phyloP scores from a whole-genome alignment of 2,329 filamentous ascomycete species.

The Cladosporium cucumerinum region DNA sequence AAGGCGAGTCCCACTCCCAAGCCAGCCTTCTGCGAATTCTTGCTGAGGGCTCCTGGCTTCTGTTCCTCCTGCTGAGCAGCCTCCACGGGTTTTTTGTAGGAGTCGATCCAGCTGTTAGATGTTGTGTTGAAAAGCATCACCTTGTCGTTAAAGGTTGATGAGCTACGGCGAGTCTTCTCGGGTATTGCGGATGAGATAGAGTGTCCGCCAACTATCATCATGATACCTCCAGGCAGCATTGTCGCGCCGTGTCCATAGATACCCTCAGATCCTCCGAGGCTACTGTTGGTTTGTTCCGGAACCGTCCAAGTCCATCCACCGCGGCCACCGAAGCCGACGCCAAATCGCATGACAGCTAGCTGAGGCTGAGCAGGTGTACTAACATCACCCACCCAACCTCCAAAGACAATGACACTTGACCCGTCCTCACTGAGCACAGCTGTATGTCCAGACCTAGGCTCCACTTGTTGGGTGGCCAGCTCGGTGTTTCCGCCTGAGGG shows the following conservation, averaged over 20 bases:
- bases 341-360: slow-evolving; percentile 71
- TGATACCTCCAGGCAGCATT: slow-evolving; percentile 59
- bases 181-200: slow-evolving; percentile 43
- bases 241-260: slow-evolving; percentile 61
- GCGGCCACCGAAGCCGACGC: slow-evolving; percentile 63
- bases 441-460: slow-evolving; percentile 85
- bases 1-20: slow-evolving; percentile 45
- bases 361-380: slow-evolving; percentile 75
- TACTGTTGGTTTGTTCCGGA: slow-evolving; percentile 50
- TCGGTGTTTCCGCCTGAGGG: slow-evolving; percentile 47
- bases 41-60: slow-evolving; percentile 37
- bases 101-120: slow-evolving; percentile 55
- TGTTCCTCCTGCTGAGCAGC: slow-evolving; percentile 2
- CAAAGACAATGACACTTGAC: slow-evolving; percentile 70
- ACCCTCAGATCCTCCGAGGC: slow-evolving; percentile 44
- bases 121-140: slow-evolving; percentile 60
- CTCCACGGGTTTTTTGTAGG: slow-evolving; percentile 48
- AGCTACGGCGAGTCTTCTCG: slow-evolving; percentile 26
- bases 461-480: slow-evolving; percentile 54
- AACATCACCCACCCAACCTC: slow-evolving; percentile 88
- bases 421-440: slow-evolving; percentile 78
- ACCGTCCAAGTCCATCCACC: slow-evolving; percentile 68
- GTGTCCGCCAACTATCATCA: slow-evolving; percentile 61
- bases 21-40: slow-evolving; percentile 45
- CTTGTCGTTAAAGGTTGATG: slow-evolving; percentile 38